These are phyloP conservation scores for Cutaneotrichosporon cutaneum DNA, from an alignment of 1,284 basidiomycete species.

Conservation along the genomic window DNA sequence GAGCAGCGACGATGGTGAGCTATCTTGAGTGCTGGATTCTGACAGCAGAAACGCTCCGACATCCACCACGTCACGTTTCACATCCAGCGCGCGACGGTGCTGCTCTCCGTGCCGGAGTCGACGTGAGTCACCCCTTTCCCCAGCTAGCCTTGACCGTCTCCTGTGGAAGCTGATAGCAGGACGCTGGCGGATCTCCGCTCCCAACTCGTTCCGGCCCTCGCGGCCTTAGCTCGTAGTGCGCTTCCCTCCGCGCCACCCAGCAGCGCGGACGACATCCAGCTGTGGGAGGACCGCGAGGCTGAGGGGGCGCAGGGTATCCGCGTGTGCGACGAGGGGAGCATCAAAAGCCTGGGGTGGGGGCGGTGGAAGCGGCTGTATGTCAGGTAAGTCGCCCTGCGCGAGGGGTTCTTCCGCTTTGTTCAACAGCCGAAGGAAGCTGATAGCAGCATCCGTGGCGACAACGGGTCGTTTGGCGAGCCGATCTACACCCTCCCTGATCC, in stretches of 20 bases:
- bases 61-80: conserved; percentile 45
- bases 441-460: conserved; percentile 33
- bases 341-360: conserved; percentile 34
- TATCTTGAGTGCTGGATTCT: background rate
- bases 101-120: conserved; percentile 40
- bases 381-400: conserved; percentile 30
- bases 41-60: conserved; percentile 7
- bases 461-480: conserved; percentile 37
- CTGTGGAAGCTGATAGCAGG: conserved; percentile 12
- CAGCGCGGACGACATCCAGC: conserved; percentile 30
- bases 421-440: background rate
- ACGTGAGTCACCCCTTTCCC: conserved; percentile 31
- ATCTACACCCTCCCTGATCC: conserved; percentile 27
- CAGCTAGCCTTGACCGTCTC: background rate
- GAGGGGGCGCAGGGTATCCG: conserved; percentile 30
- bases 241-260: conserved; percentile 25
- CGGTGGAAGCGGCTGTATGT: conserved; percentile 46
- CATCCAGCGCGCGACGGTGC: conserved; percentile 36
- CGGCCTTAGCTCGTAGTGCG: conserved; percentile 20
- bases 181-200: conserved; percentile 21
- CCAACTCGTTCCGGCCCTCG: conserved; percentile 31
- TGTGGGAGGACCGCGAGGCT: conserved; percentile 38
- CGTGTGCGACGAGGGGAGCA: conserved; percentile 19
- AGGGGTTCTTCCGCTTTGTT: no score
- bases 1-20: background rate